Base-by-base conservation (phyloP, 225 moss, liverwort and hornwort genomes). In the Thuidium tamariscinum region DNA sequence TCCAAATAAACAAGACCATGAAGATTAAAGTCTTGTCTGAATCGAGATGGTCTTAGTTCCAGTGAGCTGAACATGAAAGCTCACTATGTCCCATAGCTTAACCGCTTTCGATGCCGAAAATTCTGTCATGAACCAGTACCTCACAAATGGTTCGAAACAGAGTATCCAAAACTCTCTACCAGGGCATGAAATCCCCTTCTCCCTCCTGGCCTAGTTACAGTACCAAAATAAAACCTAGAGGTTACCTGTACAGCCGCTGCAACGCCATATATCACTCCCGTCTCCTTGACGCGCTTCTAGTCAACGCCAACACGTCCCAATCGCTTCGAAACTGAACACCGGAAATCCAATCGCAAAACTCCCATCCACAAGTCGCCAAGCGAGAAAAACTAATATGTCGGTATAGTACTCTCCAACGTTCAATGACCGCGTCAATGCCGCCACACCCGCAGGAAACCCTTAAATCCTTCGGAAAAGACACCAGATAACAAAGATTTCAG, bases 221-320 rank as follows among this genome's bases (percentile, higher is more conserved):
- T 60, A 68, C 26, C 68, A 20, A 66, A 81, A 30, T 26, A 62
- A 82, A 84, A 86, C 41, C 80, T 77, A 69, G 41, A 51, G 29
- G 60, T 79, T 81, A 90, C 91, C 86, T 89, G 79, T 44, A 89
- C 72, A 87, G 68, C 49, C 61, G 46, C 59, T 20, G 74, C 56
- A 77, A 91, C 80, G 74, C 93, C 90, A 62, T 92, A 92, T 73
- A 91, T 84, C 69, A 91, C 93, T 91, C 89, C 87, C 65, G 92
- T 51, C 86, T 84, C 21, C 86, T 87, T 75, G 92, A 88, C 72
- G 90, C 92, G 23, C 92, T 93, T 88, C 91, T 57, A 91, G 80
- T 85, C 91, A 91, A 77, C 92, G 63, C 80, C 93, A 81, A 82
- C 93, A 93, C 92, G 89, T 92, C 32, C 87, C 70, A 71, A 89